A percentile compares a stretch with the other conserved stretches of the same genome.
phyloP scores from a whole-genome alignment of 2,329 filamentous ascomycete genomes.

The Sclerotinia borealis region DNA sequence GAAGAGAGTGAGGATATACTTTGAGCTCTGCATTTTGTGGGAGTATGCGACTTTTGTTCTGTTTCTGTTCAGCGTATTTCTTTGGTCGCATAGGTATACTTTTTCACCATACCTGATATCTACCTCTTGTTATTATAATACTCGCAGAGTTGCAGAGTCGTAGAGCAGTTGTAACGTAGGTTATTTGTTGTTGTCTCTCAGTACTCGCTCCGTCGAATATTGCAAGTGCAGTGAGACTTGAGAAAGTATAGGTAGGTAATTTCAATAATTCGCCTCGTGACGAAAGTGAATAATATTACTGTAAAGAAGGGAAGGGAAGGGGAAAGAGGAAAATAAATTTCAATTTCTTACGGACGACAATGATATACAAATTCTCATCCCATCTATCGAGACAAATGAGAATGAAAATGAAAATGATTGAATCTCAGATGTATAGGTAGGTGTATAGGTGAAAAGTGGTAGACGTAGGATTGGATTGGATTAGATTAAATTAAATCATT shows the following conservation, averaged over 20 bases:
- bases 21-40: conserved; percentile 5
- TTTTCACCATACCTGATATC: neutral
- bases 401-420: neutral
- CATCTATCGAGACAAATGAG: neutral
- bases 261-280: neutral
- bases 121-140: neutral
- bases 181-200: neutral
- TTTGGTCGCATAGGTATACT: neutral
- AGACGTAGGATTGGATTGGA: too few species aligned
- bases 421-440: neutral
- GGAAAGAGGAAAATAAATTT: neutral
- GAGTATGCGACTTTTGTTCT: neutral
- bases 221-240: too few species aligned
- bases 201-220: neutral
- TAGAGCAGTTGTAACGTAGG: neutral
- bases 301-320: neutral
- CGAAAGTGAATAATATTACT: neutral
- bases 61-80: neutral
- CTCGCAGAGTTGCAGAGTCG: neutral
- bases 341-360: too few species aligned
- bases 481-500: too few species aligned
- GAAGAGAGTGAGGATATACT: neutral
- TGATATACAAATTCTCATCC: neutral
- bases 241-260: too few species aligned
- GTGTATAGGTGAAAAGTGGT: too few species aligned